Base-by-base conservation (phyloP, 176 grass and related monocot genomes). In the Cocos nucifera region DNA sequence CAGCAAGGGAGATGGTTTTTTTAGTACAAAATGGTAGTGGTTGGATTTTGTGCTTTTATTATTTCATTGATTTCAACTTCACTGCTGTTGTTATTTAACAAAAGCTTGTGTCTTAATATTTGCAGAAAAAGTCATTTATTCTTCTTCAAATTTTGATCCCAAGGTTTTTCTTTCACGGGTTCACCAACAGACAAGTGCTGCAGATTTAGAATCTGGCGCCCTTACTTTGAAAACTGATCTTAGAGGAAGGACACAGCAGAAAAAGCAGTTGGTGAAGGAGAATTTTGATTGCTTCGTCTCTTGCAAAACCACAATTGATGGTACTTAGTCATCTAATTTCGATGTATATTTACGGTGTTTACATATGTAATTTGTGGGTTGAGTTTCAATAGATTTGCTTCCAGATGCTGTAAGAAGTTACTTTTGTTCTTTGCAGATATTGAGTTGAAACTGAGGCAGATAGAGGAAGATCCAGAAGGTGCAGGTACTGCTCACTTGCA, bases 251-350 rank as follows among this genome's bases (percentile, higher is more conserved):
- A 98, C 93, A 27, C 87, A 92, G 53, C 81, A 98, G 81, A 98
- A 98, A 74, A 98, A 98, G 78, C 93, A 98, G 60, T 70, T 98
- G 61, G 87, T 98, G 64, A 98, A 98, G 76, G 93, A 98, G 77
- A 98, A 98, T 70, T 98, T 98, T 67, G 93, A 98, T 89, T 98
- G 93, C 75, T 98, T 98, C 58, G 84, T 98, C 26, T 98, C 93
- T 4, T 98, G 93, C 93, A 98, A 98, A 82, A 98, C 93, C 56
- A 98, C 93, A 51, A 98, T 98, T 73, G 93, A 98, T 57, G 93
- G 93, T 97, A 88, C 58, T 50, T 50, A 44, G 35, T 44, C 2
- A 44, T 44, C 35, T 12, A 44, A 44, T 12, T 44, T 44, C 35
- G 14, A 44, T 44, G 6, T 44, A 14, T 44, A 44, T 44, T 35